Conservation (phyloP, 495 filamentous ascomycete species). For the Ascodesmis nigricans region DNA sequence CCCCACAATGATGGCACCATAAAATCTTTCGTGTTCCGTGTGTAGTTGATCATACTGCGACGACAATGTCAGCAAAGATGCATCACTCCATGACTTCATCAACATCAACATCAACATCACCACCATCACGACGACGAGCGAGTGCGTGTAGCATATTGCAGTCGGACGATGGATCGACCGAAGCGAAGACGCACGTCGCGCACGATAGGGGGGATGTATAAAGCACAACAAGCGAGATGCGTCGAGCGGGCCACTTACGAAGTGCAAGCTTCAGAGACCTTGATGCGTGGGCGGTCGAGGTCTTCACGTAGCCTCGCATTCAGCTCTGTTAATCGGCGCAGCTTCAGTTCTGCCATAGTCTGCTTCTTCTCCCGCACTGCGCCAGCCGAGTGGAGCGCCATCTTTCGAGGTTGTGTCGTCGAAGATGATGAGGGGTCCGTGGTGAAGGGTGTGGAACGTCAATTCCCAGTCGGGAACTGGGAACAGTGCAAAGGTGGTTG, state of each 20-base stretch:
- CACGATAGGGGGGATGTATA: neutral
- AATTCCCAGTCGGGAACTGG: too few relatives aligned
- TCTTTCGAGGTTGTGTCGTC: slow-evolving; percentile 6
- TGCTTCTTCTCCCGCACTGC: slow-evolving; percentile 58
- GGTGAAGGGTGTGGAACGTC: too few relatives aligned
- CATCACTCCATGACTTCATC: too few relatives aligned
- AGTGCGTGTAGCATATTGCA: slow-evolving; percentile 1
- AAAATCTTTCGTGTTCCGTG: slow-evolving; percentile 87
- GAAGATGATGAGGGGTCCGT: slow-evolving; percentile 6
- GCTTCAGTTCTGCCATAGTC: slow-evolving; percentile 93
- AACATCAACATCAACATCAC: too few relatives aligned
- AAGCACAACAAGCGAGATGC: neutral
- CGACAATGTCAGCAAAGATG: slow-evolving; percentile 6
- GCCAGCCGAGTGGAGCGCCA: slow-evolving; percentile 21
- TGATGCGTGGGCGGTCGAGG: slow-evolving; percentile 80
- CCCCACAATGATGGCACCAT: slow-evolving; percentile 98
- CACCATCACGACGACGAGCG: slow-evolving; percentile 3
- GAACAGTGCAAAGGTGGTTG: too few relatives aligned
- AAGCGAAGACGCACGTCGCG: too few relatives aligned
- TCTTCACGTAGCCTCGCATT: slow-evolving; percentile 88
- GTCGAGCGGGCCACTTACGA: slow-evolving; percentile 39
- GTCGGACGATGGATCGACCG: too few relatives aligned
- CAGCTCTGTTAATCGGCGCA: slow-evolving; percentile 84
- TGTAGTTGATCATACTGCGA: slow-evolving; percentile 78
- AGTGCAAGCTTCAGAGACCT: slow-evolving; percentile 77